Percentiles rank a stretch among this genome's conserved stretches.
Evolutionary conservation across 495 filamentous ascomycete genomes (phyloP).

Genomic region (Lophium mytilinum): DNA sequence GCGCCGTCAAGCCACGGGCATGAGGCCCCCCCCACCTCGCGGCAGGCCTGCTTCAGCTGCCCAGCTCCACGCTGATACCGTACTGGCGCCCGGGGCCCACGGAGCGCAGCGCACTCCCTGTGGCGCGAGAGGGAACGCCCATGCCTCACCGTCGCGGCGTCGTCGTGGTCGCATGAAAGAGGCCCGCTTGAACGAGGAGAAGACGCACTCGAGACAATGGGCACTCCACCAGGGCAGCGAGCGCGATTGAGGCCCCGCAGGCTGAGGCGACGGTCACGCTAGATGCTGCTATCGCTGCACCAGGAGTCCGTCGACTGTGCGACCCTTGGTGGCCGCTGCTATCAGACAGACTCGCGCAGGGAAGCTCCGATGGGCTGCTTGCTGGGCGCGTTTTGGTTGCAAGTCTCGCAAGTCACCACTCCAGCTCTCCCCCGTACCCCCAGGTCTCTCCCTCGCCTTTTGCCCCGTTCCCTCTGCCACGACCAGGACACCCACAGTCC

Average conservation of each 20-base stretch:
- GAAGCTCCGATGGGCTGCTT: neutral
- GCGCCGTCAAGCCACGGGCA: no score
- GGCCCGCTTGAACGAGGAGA: neutral
- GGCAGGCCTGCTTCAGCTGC: no score
- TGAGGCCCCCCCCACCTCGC: no score
- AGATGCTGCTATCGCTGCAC: neutral
- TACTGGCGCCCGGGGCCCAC: no score
- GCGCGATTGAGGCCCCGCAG: neutral
- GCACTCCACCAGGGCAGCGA: neutral
- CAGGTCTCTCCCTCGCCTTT: neutral
- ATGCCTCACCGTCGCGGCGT: neutral
- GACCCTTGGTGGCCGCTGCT: neutral
- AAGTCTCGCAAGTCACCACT: neutral
- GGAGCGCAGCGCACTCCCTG: no score
- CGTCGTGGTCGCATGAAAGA: neutral
- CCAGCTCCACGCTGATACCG: no score
- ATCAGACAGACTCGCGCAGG: neutral
- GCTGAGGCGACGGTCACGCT: neutral
- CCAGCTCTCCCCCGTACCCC: neutral
- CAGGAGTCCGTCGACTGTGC: neutral
- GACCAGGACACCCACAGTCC: neutral
- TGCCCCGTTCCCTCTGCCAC: neutral
- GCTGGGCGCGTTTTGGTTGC: no score
- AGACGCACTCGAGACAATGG: neutral
- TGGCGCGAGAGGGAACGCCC: neutral